Evolutionary conservation across 768 basidiomycete species (phyloP), one percentile per base, ranked within the genome.

Genomic region (Multifurca ochricompacta): DNA sequence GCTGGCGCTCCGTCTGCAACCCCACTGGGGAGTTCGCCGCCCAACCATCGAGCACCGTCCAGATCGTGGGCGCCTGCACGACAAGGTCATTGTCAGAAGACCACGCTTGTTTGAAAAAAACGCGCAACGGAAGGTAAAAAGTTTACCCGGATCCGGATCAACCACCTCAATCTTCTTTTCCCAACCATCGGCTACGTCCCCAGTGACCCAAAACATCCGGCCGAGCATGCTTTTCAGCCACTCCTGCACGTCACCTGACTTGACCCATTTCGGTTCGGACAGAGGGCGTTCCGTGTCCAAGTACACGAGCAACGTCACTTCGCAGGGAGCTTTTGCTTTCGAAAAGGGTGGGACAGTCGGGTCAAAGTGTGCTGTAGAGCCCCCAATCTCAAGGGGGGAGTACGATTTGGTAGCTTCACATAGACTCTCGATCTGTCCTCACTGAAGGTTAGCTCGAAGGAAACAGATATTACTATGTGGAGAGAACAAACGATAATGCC

Each of bases 241-340:
- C 35, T 93, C 92, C 62, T 95, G 91, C 21, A 94, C 80, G 65
- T 94, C 89, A 28, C 95, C 95, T 7, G 87, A 85, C 68, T 92
- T 91, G 34, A 92, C 91, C 96, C 95, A 99, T 67, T 91, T 88
- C 6, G 96, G 92, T 67, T 97, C 93, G 14, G 92, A 93, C 31
- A 98, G 71, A 0, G 96, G 96, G 54, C 87, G 82, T 30, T 79
- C 81, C 53, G 80, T 88, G 68, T 99, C 95, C 58, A 98, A 78
- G 70, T 91, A 78, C 21, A 87, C 83, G 9, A 79, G 64, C 42
- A 96, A 71, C n/a, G 77, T 80, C 18, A 87, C 65, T 27, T 77
- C 77, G 21, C 76, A 69, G 25, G 86, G 81, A 18, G 77, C 66
- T 23, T 60, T 60, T 7, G 72, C 71, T 63, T 78, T 80, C 46